A percentile compares a stretch with the other conserved stretches of the same genome.
Conservation (phyloP, 371 early-diverging fungal genomes). For the Batkoa obscura region DNA sequence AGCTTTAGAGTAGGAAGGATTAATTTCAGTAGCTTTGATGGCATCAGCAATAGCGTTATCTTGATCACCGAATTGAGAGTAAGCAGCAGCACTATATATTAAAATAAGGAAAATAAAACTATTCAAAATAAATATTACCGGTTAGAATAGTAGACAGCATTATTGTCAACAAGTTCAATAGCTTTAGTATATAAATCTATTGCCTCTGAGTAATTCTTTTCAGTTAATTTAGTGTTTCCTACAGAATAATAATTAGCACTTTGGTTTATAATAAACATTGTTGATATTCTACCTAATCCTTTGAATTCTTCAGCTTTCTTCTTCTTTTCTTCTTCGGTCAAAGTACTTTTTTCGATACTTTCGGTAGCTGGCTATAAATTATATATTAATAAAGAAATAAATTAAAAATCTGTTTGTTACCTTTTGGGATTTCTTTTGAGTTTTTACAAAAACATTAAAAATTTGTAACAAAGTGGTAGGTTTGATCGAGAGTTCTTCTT, state of each 20-base stretch:
- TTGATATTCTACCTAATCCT: slow-evolving; percentile 25
- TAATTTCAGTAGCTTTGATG: slow-evolving; percentile 56
- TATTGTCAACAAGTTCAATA: slow-evolving; percentile 55
- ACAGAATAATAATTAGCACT: not conserved
- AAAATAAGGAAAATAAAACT: not conserved
- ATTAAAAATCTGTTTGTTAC: slow-evolving; percentile 4
- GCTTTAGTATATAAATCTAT: slow-evolving; percentile 77
- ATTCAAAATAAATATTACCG: slow-evolving; percentile 26
- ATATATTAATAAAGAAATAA: slow-evolving; percentile 4
- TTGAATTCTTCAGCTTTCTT: slow-evolving; percentile 72
- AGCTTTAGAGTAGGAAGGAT: slow-evolving; percentile 78
- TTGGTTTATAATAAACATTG: not conserved
- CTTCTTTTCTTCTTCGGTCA: slow-evolving; percentile 31
- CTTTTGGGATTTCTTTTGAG: slow-evolving; percentile 37
- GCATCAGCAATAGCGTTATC: slow-evolving; percentile 76
- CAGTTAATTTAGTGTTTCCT: slow-evolving; percentile 65
- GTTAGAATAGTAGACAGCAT: slow-evolving; percentile 90
- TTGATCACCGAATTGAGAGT: slow-evolving; percentile 71
- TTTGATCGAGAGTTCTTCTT: slow-evolving; percentile 52
- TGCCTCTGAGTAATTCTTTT: slow-evolving; percentile 67
- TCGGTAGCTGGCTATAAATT: slow-evolving; percentile 1
- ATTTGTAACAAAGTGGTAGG: slow-evolving; percentile 59
- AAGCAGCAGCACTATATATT: slow-evolving; percentile 76
- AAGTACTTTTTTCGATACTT: not conserved
- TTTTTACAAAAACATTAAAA: slow-evolving; percentile 78